phyloP scores from a whole-genome alignment of 345 rosid genomes.

The Reutealis trisperma region DNA sequence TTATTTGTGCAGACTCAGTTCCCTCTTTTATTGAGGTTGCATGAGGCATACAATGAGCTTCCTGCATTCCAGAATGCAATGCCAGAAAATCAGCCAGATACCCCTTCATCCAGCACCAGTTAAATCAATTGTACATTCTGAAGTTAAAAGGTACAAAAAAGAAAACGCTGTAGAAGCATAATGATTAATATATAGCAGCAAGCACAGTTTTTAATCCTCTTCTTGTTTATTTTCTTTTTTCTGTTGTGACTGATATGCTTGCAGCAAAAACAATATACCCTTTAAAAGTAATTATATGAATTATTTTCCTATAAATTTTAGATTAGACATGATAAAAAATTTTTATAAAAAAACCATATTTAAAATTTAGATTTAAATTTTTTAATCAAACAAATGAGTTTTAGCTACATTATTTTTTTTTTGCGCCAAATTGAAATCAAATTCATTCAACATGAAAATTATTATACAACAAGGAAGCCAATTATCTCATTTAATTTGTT shows the following conservation, averaged over 20 bases:
- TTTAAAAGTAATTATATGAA: no score
- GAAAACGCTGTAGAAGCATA: background rate
- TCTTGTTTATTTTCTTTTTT: background rate
- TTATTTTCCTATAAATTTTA: no score
- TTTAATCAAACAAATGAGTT: no score
- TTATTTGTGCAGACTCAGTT: constrained; percentile 47
- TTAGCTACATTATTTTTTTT: no score
- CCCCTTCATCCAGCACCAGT: constrained; percentile 25
- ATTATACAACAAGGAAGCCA: no score
- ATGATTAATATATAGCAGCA: background rate
- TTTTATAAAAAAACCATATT: no score
- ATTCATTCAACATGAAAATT: no score
- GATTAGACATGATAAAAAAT: no score
- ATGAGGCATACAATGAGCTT: constrained; percentile 52
- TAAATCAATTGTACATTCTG: background rate
- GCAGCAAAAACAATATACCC: no score
- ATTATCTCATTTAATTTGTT: no score
- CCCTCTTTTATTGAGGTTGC: constrained; percentile 58
- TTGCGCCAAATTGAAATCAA: no score
- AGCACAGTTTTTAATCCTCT: background rate
- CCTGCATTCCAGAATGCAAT: constrained; percentile 45
- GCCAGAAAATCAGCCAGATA: constrained; percentile 50
- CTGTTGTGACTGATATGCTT: background rate
- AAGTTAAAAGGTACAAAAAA: background rate
- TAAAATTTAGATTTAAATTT: no score